phyloP scores from a whole-genome alignment of 2,329 filamentous ascomycete genomes.

The Alternaria burnsii region DNA sequence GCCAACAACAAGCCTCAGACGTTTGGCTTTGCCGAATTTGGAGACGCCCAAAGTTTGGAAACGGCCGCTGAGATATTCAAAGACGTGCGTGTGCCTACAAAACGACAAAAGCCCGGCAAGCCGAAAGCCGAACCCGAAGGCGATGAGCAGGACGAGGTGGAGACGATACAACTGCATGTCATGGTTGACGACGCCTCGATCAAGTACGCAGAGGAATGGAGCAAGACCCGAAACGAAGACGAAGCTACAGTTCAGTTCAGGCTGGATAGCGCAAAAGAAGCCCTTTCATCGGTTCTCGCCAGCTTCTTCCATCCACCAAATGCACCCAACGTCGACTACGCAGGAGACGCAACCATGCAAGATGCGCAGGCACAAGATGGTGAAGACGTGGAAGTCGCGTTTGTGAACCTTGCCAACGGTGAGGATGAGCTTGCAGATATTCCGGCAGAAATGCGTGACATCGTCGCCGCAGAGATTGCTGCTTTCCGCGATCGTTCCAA shows the following conservation, averaged over 20 bases:
- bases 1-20: conserved; percentile 82
- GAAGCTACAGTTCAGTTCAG: conserved; percentile 71
- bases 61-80: conserved; percentile 85
- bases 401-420: conserved; percentile 75
- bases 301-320: conserved; percentile 74
- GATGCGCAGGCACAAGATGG: conserved; percentile 65
- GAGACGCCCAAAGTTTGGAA: conserved; percentile 86
- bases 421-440: conserved; percentile 97
- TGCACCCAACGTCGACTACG: conserved; percentile 59
- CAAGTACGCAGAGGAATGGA: conserved; percentile 86
- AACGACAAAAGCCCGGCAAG: conserved; percentile 69
- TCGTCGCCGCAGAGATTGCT: conserved; percentile 91
- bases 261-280: conserved; percentile 72
- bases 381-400: conserved; percentile 80
- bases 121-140: conserved; percentile 55
- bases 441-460: conserved; percentile 93
- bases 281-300: conserved; percentile 72
- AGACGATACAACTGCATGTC: conserved; percentile 73
- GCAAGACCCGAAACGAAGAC: conserved; percentile 70
- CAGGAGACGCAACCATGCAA: conserved; percentile 75
- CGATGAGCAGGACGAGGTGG: conserved; percentile 56
- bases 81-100: conserved; percentile 81
- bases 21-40: conserved; percentile 96
- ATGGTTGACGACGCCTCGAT: conserved; percentile 83
- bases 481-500: conserved; percentile 93